Percentiles rank a stretch among this genome's conserved stretches.
Conservation (phyloP, 768 basidiomycete species). For the Tricholoma matsutake region DNA sequence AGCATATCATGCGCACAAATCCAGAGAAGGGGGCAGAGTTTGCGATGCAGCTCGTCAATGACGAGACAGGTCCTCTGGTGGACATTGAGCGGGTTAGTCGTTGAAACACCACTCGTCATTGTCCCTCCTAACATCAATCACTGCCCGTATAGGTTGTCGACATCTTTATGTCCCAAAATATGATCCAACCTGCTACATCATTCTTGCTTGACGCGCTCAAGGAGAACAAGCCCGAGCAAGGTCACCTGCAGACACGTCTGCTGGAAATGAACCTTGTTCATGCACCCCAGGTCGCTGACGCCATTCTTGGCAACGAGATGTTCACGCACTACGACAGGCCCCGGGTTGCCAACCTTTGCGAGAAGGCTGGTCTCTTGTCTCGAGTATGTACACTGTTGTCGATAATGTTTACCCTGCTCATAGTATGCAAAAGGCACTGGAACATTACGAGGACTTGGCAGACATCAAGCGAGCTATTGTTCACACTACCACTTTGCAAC, state of each 20-base stretch:
- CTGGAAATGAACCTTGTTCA: conserved; percentile 97
- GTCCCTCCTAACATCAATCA: neutral
- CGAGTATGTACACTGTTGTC: conserved; percentile 52
- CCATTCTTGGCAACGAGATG: conserved; percentile 98
- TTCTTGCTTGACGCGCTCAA: conserved; percentile 97
- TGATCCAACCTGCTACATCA: conserved; percentile 98
- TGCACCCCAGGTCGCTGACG: conserved; percentile 98
- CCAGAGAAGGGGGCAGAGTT: conserved; percentile 99
- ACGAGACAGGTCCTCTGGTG: conserved; percentile 88
- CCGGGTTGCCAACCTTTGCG: conserved; percentile 95
- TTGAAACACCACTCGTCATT: conserved; percentile 3
- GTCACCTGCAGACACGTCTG: conserved; percentile 90
- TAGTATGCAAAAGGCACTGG: conserved; percentile 64
- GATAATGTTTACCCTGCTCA: neutral
- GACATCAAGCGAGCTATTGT: conserved; percentile 99
- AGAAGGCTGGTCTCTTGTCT: conserved; percentile 96
- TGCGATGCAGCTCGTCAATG: conserved; percentile 90
- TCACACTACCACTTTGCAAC: conserved; percentile 78
- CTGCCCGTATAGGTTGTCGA: conserved; percentile 70
- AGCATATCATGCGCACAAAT: conserved; percentile 94
- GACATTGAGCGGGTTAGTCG: conserved; percentile 82
- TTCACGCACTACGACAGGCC: conserved; percentile 96
- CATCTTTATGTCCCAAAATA: conserved; percentile 99
- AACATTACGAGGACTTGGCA: conserved; percentile 97
- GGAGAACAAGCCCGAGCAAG: conserved; percentile 98